Evolutionary conservation across 106 monocot genomes (phyloP), one percentile per base, ranked within the genome.

Genomic region (Cymbidium sinense): DNA sequence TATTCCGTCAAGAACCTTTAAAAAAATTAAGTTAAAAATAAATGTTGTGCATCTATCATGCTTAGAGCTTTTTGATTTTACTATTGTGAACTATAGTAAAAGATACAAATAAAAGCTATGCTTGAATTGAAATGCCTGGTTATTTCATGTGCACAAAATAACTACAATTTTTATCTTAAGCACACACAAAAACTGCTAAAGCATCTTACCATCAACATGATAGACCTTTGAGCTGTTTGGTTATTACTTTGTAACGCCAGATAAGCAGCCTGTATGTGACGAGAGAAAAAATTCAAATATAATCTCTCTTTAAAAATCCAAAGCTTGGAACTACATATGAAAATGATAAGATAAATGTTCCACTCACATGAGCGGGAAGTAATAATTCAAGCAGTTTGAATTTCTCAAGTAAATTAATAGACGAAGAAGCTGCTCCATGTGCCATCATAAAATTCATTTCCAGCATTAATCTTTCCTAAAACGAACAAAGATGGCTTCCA

Each of bases 341-440:
- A 74, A 19, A 74, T 25, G 74, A 13, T 44, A 28, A 5, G 28
- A 33, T 23, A 74, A 74, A 43, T 41, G 4, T 76, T 51, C 19
- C 30, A 85, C 88, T 86, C 79, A 94, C 98, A 77, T 98, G 98
- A 76, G 90, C 64, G 36, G 98, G 98, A 75, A 98, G 88, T 35
- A 98, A 77, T 36, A 92, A 74, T 34, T 92, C 86, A 76, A 98
- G 90, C 87, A 94, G 70, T 51, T 90, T 87, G 80, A 88, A 98
- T 82, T 85, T 88, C 62, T 87, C 85, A 83, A 98, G 92, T 51
- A 98, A 90, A 70, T 4, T 27, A 64, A 98, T 81, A 75, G 98
- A 98, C 19, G 92, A 79, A n/a, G n/a, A 87, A 76, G 98, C 94
- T 70, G 98, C 94, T 76, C 94, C 98, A 92, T 98, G 94, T 37